Conservation (phyloP, 1,139 yeast genomes). For the Saccharomyces hybrid region DNA sequence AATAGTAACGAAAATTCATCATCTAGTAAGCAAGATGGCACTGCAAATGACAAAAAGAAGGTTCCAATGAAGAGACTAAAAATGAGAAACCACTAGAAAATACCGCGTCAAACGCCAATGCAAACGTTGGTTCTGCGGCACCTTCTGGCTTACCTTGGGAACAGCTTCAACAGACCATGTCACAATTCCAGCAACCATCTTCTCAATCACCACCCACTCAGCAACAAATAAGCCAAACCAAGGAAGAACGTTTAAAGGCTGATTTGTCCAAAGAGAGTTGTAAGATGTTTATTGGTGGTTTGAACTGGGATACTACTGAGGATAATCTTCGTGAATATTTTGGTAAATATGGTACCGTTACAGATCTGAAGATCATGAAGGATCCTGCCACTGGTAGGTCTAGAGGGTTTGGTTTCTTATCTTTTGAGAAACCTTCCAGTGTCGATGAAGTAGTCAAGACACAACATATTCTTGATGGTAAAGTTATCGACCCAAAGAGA, state of each 20-base stretch:
- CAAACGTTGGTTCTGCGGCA: slow-evolving; percentile 23
- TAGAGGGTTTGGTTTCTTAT: slow-evolving; percentile 92
- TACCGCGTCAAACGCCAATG: neutral
- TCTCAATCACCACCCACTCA: slow-evolving; percentile 16
- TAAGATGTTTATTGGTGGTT: slow-evolving; percentile 96
- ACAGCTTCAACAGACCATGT: slow-evolving; percentile 32
- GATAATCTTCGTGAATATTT: slow-evolving; percentile 75
- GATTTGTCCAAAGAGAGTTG: slow-evolving; percentile 53
- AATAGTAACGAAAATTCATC: slow-evolving; percentile 7
- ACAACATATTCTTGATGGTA: slow-evolving; percentile 90
- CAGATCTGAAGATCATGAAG: slow-evolving; percentile 90
- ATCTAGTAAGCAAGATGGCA: slow-evolving; percentile 2
- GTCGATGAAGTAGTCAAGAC: slow-evolving; percentile 84
- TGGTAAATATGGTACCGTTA: slow-evolving; percentile 81
- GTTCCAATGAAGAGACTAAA: slow-evolving; percentile 2
- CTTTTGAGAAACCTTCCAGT: slow-evolving; percentile 72
- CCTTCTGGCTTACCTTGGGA: slow-evolving; percentile 28
- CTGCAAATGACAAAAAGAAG: slow-evolving; percentile 7
- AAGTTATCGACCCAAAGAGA: slow-evolving; percentile 93
- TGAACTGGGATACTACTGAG: slow-evolving; percentile 97
- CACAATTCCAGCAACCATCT: slow-evolving; percentile 33
- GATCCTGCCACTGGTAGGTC: slow-evolving; percentile 86
- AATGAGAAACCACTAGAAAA: neutral
- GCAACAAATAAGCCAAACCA: slow-evolving; percentile 3
- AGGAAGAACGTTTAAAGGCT: slow-evolving; percentile 30